Percentiles rank a stretch among this genome's conserved stretches.
Evolutionary conservation across 2,329 filamentous ascomycete genomes (phyloP).

Genomic region (Tolypocladium paradoxum): DNA sequence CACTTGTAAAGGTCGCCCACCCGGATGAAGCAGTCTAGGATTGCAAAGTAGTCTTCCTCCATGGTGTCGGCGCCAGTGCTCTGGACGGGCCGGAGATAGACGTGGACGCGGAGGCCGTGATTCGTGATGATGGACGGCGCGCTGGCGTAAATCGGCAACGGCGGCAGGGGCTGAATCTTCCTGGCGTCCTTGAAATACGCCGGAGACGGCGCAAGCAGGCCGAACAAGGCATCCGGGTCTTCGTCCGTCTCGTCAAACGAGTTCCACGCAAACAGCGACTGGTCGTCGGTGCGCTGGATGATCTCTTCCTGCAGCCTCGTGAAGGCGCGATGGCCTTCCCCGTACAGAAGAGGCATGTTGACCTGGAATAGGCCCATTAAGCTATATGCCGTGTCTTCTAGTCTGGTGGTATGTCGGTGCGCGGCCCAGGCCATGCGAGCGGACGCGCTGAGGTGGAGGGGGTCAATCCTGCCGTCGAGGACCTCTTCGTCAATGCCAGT

Average conservation of each 20-base stretch:
- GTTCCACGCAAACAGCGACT: conserved; percentile 5
- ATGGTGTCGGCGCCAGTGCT: neutral
- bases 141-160: neutral
- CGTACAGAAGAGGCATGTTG: conserved; percentile 13
- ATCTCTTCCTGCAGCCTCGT: conserved; percentile 10
- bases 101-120: neutral
- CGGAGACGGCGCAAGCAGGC: neutral
- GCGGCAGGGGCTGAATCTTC: neutral
- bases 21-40: neutral
- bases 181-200: neutral
- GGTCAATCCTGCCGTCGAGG: neutral
- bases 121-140: neutral
- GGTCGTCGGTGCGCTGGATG: conserved; percentile 5
- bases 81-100: neutral
- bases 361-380: conserved; percentile 12
- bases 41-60: neutral
- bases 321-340: conserved; percentile 10
- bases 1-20: neutral
- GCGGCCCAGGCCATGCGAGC: conserved; percentile 10
- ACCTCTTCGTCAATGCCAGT: neutral
- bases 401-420: conserved; percentile 6
- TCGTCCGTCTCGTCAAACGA: neutral
- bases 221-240: neutral
- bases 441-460: neutral
- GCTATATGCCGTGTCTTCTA: conserved; percentile 12